phyloP scores from a whole-genome alignment of 768 basidiomycete genomes.

The Lactifluus hygrophoroides region DNA sequence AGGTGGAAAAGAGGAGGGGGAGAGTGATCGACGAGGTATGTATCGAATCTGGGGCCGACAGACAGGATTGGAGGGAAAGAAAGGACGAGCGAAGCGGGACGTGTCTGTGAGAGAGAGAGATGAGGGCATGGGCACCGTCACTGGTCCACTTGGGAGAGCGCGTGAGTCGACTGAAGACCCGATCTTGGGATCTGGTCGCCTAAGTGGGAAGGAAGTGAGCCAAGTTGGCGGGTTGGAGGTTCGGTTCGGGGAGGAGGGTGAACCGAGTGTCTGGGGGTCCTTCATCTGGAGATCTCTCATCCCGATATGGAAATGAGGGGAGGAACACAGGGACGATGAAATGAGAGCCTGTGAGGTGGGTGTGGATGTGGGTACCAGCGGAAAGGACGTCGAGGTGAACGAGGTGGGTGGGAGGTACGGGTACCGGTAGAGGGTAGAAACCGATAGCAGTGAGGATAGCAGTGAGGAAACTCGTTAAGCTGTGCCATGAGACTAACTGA shows the following conservation, averaged over 20 bases:
- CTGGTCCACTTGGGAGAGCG: no score
- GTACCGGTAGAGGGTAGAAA: neutral
- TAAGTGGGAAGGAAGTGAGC: neutral
- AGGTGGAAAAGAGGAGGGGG: neutral
- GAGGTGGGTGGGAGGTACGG: neutral
- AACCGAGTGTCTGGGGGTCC: neutral
- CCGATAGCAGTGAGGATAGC: neutral
- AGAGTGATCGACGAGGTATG: constrained; percentile 4
- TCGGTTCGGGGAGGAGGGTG: neutral
- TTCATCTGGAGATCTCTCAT: neutral
- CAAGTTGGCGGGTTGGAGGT: neutral
- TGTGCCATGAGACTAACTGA: neutral
- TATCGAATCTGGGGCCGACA: neutral
- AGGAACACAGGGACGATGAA: neutral
- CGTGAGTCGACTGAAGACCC: neutral
- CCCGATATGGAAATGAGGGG: neutral
- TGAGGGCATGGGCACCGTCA: neutral
- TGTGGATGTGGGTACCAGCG: neutral
- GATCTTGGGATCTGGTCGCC: constrained; percentile 13
- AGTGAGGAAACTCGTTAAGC: neutral
- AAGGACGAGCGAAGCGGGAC: neutral
- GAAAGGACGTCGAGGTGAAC: neutral
- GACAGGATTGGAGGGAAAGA: neutral
- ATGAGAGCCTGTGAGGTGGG: neutral
- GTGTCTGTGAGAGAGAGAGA: neutral